Percentiles rank a stretch among this genome's conserved stretches.
Conservation (phyloP, 805 yeast species). For the Saccharomyces eubayanus region DNA sequence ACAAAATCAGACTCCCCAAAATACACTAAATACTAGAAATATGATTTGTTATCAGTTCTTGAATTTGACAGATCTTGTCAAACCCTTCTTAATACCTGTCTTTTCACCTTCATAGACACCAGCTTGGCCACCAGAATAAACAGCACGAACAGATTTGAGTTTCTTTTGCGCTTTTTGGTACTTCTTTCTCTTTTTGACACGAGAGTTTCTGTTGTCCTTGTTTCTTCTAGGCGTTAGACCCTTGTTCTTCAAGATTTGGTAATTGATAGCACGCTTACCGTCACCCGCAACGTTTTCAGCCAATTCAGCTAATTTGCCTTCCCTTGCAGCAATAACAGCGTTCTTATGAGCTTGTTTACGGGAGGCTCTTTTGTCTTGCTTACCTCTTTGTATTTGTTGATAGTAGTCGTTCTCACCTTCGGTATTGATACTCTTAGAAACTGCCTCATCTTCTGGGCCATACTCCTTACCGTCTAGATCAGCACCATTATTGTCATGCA, state of each 20-base stretch:
- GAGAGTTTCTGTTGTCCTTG: constrained; percentile 88
- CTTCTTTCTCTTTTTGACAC: constrained; percentile 97
- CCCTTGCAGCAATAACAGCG: constrained; percentile 73
- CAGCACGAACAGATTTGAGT: constrained; percentile 81
- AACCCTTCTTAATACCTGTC: constrained; percentile 94
- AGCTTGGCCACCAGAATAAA: constrained; percentile 59
- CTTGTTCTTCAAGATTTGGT: constrained; percentile 91
- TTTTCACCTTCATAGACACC: constrained; percentile 88
- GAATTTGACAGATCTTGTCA: constrained; percentile 80
- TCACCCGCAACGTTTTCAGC: constrained; percentile 55
- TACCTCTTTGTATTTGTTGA: constrained; percentile 41
- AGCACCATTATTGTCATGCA: constrained; percentile 46
- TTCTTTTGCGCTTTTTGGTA: constrained; percentile 92
- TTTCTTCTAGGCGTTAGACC: constrained; percentile 90
- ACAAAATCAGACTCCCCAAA: background rate
- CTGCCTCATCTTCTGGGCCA: constrained; percentile 40
- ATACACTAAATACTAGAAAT: background rate
- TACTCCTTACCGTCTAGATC: constrained; percentile 46
- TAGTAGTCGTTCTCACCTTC: constrained; percentile 53
- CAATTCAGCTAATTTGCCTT: constrained; percentile 72
- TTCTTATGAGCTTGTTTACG: constrained; percentile 57
- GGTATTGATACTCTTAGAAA: constrained; percentile 36
- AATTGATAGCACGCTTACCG: constrained; percentile 92
- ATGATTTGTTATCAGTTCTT: constrained; percentile 9
- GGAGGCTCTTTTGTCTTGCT: constrained; percentile 40